Evolutionary conservation across 2,329 filamentous ascomycete species (phyloP).

Genomic region (Penicillium sp.): DNA sequence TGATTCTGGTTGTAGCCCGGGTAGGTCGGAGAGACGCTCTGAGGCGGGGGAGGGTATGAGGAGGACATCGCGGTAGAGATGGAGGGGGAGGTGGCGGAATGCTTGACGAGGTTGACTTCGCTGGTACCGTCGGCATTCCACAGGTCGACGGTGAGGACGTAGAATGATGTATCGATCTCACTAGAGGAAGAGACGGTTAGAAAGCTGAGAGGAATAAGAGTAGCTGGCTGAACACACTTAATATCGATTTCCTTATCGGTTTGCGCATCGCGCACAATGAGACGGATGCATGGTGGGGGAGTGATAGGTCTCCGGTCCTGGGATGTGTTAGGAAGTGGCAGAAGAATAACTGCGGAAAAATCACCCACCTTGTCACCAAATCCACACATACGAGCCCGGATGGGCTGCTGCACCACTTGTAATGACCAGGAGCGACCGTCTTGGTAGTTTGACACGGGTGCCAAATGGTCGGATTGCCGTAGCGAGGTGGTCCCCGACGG

Average conservation of each 20-base stretch:
- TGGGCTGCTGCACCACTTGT: slow-evolving; percentile 78
- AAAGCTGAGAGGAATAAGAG: background rate
- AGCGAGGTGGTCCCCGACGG: slow-evolving; percentile 29
- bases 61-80: slow-evolving; percentile 73
- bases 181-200: slow-evolving; percentile 35
- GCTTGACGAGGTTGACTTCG: slow-evolving; percentile 62
- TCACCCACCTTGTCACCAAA: slow-evolving; percentile 84
- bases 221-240: slow-evolving; percentile 51
- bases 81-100: slow-evolving; percentile 59
- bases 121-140: slow-evolving; percentile 54
- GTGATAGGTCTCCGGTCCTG: slow-evolving; percentile 93
- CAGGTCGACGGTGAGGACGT: slow-evolving; percentile 60
- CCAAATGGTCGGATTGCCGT: slow-evolving; percentile 29
- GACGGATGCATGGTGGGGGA: slow-evolving; percentile 79
- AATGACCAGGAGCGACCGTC: slow-evolving; percentile 51
- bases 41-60: slow-evolving; percentile 55
- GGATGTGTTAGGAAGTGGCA: slow-evolving; percentile 8
- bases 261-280: slow-evolving; percentile 64
- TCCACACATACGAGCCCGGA: slow-evolving; percentile 92
- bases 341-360: background rate
- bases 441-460: slow-evolving; percentile 34
- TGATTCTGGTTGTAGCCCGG: slow-evolving; percentile 32
- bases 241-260: slow-evolving; percentile 75
- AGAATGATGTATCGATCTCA: slow-evolving; percentile 60
- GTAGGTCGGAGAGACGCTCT: slow-evolving; percentile 31